Conservation (phyloP, 73 alveolate genomes). For the Durusdinium trenchii region DNA sequence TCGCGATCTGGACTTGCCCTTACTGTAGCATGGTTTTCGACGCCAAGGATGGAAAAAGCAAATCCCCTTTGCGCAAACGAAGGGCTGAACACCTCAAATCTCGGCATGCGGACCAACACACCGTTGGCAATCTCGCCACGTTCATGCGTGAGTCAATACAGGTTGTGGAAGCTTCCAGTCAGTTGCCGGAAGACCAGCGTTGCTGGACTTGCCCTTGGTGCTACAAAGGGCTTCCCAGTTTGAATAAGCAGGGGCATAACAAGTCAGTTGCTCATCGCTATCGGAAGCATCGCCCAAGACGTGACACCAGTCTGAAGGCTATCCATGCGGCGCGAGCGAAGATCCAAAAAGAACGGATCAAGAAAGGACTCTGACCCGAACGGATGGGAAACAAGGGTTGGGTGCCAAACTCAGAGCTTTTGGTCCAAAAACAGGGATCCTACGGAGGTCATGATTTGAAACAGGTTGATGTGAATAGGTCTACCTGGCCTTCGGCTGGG, state of each 20-base stretch:
- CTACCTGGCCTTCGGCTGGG: background rate
- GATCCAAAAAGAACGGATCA: background rate
- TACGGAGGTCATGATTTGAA: background rate
- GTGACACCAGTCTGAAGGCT: background rate
- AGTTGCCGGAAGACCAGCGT: background rate
- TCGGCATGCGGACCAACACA: background rate
- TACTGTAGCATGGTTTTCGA: background rate
- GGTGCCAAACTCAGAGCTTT: constrained; percentile 17
- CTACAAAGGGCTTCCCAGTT: background rate
- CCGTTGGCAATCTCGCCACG: background rate
- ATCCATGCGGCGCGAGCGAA: background rate
- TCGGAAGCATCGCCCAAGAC: background rate
- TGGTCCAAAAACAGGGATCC: background rate
- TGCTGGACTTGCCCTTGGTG: background rate
- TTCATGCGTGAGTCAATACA: background rate
- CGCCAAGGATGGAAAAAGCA: background rate
- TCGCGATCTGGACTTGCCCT: background rate
- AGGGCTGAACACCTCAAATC: background rate
- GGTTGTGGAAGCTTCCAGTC: background rate
- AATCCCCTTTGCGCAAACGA: background rate
- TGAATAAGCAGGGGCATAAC: background rate
- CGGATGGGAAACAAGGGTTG: background rate
- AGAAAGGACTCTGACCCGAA: background rate
- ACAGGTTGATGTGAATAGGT: background rate
- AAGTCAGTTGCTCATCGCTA: background rate